phyloP scores from a whole-genome alignment of 2,329 filamentous ascomycete genomes.

The Sarocladiaceae sp. region DNA sequence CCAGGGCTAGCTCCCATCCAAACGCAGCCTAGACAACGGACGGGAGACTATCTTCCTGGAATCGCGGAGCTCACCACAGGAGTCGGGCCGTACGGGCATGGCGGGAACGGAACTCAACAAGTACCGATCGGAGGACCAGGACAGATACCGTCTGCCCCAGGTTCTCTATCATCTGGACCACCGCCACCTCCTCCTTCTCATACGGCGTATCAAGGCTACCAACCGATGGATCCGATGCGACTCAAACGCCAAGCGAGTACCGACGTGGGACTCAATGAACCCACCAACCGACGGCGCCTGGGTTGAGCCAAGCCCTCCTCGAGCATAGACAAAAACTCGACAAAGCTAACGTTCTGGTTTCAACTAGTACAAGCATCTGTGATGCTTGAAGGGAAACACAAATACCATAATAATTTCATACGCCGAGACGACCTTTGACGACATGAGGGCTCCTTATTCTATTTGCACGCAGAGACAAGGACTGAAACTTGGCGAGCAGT shows the following conservation, averaged over 20 bases:
- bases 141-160: not conserved
- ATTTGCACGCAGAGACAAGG: not conserved
- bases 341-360: no score
- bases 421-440: conserved; percentile 6
- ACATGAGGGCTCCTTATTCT: not conserved
- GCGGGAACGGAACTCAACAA: no score
- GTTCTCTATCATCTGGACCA: not conserved
- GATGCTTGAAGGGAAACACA: not conserved
- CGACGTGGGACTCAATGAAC: conserved; percentile 23
- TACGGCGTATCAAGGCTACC: conserved; percentile 27
- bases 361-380: not conserved
- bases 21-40: conserved; percentile 29
- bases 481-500: no score
- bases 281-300: conserved; percentile 28
- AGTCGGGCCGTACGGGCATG: conserved; percentile 48
- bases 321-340: no score
- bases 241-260: conserved; percentile 48
- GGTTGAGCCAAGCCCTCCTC: no score
- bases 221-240: conserved; percentile 32
- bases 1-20: conserved; percentile 50
- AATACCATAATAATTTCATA: conserved; percentile 5
- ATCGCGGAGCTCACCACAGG: conserved; percentile 59
- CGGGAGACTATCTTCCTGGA: conserved; percentile 48
- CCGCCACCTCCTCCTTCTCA: not conserved
- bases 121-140: no score